phyloP scores from a whole-genome alignment of 306 rosid genomes.

The Ziziphus jujuba region DNA sequence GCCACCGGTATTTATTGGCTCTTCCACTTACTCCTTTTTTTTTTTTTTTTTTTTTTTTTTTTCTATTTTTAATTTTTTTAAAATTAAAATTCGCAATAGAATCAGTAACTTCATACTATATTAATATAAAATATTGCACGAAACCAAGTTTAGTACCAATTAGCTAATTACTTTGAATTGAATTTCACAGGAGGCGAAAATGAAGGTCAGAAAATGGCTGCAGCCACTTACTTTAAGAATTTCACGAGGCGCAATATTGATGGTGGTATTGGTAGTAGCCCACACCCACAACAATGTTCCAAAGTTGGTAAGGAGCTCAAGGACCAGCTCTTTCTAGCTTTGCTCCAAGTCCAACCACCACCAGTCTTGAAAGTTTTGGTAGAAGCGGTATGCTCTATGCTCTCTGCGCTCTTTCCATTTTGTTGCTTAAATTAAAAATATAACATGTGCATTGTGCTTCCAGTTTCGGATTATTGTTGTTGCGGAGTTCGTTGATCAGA shows the following conservation, averaged over 20 bases:
- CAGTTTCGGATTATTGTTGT: slow-evolving; percentile 65
- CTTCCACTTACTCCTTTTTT: too few species aligned
- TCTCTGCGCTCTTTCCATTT: neutral
- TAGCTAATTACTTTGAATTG: neutral
- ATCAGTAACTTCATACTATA: too few species aligned
- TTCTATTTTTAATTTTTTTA: too few species aligned
- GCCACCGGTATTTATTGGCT: slow-evolving; percentile 40
- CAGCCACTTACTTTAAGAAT: slow-evolving; percentile 77
- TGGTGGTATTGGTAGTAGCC: slow-evolving; percentile 32
- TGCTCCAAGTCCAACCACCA: slow-evolving; percentile 63
- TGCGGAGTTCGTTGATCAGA: slow-evolving; percentile 67
- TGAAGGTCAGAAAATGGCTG: slow-evolving; percentile 68
- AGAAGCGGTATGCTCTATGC: slow-evolving; percentile 53
- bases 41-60: neutral
- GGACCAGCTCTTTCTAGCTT: slow-evolving; percentile 64
- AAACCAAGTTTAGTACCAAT: neutral
- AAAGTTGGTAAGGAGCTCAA: slow-evolving; percentile 76
- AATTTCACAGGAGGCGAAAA: slow-evolving; percentile 48
- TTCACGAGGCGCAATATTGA: slow-evolving; percentile 60
- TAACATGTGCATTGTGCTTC: slow-evolving; percentile 3
- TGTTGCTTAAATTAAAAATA: neutral
- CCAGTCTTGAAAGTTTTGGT: slow-evolving; percentile 62
- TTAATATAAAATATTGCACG: too few species aligned
- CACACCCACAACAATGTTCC: slow-evolving; percentile 23
- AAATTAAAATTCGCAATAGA: neutral